These are phyloP conservation scores for Xylaria sp. DNA, from an alignment of 2,329 filamentous ascomycete genomes.

Conservation along the genomic window DNA sequence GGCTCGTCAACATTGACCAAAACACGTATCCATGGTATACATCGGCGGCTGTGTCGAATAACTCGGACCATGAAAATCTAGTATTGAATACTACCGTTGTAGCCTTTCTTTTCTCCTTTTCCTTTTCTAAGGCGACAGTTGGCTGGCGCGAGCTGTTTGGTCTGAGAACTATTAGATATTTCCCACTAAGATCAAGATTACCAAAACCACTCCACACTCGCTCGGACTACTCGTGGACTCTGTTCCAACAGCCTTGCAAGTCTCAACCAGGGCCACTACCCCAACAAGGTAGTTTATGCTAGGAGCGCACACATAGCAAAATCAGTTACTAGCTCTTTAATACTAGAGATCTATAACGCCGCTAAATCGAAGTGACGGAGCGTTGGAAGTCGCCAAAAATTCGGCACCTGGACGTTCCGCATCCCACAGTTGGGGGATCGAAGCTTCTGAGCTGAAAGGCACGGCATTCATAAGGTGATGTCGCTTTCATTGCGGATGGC, in stretches of 20 bases:
- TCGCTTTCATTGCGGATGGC: background rate
- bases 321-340: background rate
- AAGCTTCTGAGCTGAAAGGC: background rate
- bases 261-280: background rate
- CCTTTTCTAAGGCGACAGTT: conserved; percentile 67
- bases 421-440: background rate
- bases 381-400: background rate
- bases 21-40: conserved; percentile 95
- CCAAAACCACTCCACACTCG: conserved; percentile 33
- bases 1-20: conserved; percentile 90
- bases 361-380: background rate
- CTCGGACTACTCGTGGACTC: conserved; percentile 28
- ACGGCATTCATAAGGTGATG: background rate
- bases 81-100: conserved; percentile 72
- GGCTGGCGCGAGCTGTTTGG: conserved; percentile 53
- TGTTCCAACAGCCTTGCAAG: background rate
- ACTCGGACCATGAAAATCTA: conserved; percentile 74
- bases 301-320: background rate
- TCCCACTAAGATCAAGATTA: conserved; percentile 9
- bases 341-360: background rate
- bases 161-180: conserved; percentile 48
- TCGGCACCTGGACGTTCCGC: background rate
- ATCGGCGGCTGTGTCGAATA: conserved; percentile 83
- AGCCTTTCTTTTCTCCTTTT: conserved; percentile 81
- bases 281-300: conserved; percentile 1